Percentiles rank a stretch among this genome's conserved stretches.
phyloP scores from a whole-genome alignment of 805 yeast species.

The Martiniozyma abietophila region DNA sequence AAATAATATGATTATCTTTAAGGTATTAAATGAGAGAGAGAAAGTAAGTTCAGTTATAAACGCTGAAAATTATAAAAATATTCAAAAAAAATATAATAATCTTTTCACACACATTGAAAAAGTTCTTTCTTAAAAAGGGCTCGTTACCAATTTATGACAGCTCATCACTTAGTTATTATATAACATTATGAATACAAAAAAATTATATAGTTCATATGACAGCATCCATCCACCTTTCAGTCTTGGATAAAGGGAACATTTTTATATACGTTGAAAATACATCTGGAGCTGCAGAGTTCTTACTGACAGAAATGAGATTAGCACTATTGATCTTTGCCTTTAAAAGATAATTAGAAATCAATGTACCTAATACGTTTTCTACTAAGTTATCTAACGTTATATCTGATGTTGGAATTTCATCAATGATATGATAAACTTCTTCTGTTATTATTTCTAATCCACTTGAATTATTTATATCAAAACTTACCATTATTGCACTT shows the following conservation, averaged over 20 bases:
- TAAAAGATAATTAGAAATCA: constrained; percentile 45
- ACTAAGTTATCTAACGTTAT: constrained; percentile 31
- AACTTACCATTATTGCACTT: constrained; percentile 20
- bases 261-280: constrained; percentile 15
- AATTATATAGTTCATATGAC: too few species aligned
- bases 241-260: constrained; percentile 16
- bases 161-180: too few species aligned
- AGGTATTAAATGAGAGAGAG: too few species aligned
- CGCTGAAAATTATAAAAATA: too few species aligned
- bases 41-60: too few species aligned
- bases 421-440: constrained; percentile 12
- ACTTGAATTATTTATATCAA: background rate
- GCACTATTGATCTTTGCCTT: constrained; percentile 38
- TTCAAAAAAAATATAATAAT: too few species aligned
- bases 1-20: too few species aligned
- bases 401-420: constrained; percentile 10
- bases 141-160: too few species aligned
- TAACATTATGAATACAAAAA: too few species aligned
- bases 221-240: constrained; percentile 26
- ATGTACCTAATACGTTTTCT: constrained; percentile 40
- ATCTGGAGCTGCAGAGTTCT: constrained; percentile 23
- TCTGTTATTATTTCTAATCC: constrained; percentile 6
- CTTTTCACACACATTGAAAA: too few species aligned
- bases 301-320: constrained; percentile 21
- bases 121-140: too few species aligned